These are phyloP conservation scores for Seiridium unicorne DNA, from an alignment of 2,329 filamentous ascomycete genomes.

Conservation along the genomic window DNA sequence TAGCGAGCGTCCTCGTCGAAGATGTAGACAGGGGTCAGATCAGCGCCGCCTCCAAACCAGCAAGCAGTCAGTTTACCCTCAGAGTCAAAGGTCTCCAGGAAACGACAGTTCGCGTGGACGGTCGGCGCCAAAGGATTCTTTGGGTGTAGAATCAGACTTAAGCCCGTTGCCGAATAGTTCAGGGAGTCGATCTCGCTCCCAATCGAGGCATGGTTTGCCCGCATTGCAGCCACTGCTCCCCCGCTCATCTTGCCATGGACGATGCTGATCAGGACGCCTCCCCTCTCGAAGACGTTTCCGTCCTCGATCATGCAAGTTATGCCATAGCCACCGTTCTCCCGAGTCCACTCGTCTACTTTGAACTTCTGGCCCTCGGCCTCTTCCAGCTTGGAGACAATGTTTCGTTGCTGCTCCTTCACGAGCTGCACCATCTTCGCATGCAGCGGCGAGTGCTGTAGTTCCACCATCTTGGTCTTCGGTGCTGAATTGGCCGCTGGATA, in stretches of 20 bases:
- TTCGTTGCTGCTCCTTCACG: slow-evolving; percentile 87
- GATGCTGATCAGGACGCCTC: slow-evolving; percentile 89
- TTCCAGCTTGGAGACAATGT: slow-evolving; percentile 81
- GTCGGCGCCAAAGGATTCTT: slow-evolving; percentile 96
- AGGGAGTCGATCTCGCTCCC: slow-evolving; percentile 61
- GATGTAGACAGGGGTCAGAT: slow-evolving; percentile 88
- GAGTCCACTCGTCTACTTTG: slow-evolving; percentile 79
- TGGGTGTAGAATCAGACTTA: slow-evolving; percentile 91
- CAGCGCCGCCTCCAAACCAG: slow-evolving; percentile 95
- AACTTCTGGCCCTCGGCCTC: slow-evolving; percentile 82
- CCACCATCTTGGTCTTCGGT: background rate
- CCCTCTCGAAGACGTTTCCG: slow-evolving; percentile 96
- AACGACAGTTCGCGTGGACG: slow-evolving; percentile 96
- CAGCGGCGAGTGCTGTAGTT: slow-evolving; percentile 73
- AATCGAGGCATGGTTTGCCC: slow-evolving; percentile 89
- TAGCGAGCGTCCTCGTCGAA: slow-evolving; percentile 97
- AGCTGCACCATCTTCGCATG: slow-evolving; percentile 95
- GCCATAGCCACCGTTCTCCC: slow-evolving; percentile 85
- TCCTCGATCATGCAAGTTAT: slow-evolving; percentile 96
- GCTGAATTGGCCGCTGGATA: too few species aligned
- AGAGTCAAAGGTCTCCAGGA: slow-evolving; percentile 90
- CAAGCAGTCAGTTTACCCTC: slow-evolving; percentile 78
- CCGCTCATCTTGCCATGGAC: slow-evolving; percentile 89
- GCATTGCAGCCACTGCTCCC: slow-evolving; percentile 82
- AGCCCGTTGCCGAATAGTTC: slow-evolving; percentile 91